Conservation (phyloP, 2,329 filamentous ascomycete genomes). For the Furcasterigmium sp. region DNA sequence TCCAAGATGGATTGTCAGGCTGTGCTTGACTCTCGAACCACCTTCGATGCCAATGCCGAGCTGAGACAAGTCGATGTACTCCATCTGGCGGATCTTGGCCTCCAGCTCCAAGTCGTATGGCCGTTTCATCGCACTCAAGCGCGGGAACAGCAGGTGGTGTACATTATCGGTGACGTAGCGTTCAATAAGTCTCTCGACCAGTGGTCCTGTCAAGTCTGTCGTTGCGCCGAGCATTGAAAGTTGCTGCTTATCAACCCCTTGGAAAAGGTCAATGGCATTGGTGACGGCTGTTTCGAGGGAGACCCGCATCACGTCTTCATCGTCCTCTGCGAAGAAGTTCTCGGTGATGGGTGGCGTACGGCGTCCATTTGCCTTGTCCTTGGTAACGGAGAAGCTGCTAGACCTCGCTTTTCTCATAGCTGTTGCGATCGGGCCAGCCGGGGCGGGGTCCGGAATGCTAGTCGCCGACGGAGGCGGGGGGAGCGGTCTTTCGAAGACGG, state of each 20-base stretch:
- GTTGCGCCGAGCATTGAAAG: constrained; percentile 86
- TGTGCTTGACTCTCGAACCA: constrained; percentile 71
- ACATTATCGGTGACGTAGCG: constrained; percentile 91
- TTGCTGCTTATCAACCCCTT: constrained; percentile 92
- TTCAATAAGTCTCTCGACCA: constrained; percentile 92
- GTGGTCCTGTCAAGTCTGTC: constrained; percentile 85
- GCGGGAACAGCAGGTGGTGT: constrained; percentile 82
- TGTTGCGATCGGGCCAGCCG: constrained; percentile 49
- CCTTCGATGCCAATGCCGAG: constrained; percentile 83
- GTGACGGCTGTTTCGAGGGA: constrained; percentile 90
- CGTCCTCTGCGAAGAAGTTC: constrained; percentile 74
- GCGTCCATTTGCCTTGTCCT: constrained; percentile 24
- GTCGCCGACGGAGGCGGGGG: constrained; percentile 65
- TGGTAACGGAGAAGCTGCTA: constrained; percentile 35
- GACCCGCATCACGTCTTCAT: constrained; percentile 84
- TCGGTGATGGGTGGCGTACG: constrained; percentile 45
- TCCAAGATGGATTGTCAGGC: constrained; percentile 70
- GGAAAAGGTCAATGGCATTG: constrained; percentile 90
- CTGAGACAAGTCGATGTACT: constrained; percentile 89
- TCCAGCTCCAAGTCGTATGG: constrained; percentile 85
- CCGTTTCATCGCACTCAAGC: constrained; percentile 70
- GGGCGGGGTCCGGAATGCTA: constrained; percentile 52
- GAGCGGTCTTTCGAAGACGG: constrained; percentile 77
- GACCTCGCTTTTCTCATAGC: constrained; percentile 52
- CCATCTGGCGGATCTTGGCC: constrained; percentile 86